Evolutionary conservation across 1,139 yeast species (phyloP), one percentile per base, ranked within the genome.

Genomic region (Hansenula sp.): DNA sequence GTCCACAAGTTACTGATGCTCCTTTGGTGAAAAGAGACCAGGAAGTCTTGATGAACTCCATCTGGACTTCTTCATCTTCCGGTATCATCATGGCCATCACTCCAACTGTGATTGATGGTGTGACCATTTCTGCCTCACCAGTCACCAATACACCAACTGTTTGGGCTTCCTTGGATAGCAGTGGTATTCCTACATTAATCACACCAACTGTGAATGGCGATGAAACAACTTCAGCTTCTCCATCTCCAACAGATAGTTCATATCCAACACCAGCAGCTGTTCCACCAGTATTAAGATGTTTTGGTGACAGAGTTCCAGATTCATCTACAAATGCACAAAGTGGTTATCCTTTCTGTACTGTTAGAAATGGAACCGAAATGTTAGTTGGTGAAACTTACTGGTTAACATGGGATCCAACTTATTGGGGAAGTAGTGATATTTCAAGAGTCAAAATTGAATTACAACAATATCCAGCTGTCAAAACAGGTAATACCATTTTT

Each of bases 351-450:
- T 67, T 67, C 56, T 67, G 72, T 46, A 51, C 67, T 19, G 57
- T 60, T 16, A 43, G 44, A n/a, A 64, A 65, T 47, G 69, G 67
- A 32, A 62, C 71, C n/a, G 70, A 66, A 46, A 48, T 65, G 44
- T 55, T 67, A 14, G 63, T 63, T 32, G 72, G 70, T 34, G 68
- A 67, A 51, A 66, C 68, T 9, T 67, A 67, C 48, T 67, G 70
- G 69, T 51, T 66, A 43, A 67, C 72, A 13, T 67, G 72, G 71
- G 70, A 66, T 42, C 69, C 72, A 40, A 43, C 61, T 4, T 66
- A 62, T 51, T 66, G 66, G 61, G 71, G 69, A 26, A 50, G 56
- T 28, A 50, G 52, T 31, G 60, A 60, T 39, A 57, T 67, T 32
- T 53, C 58, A 7, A 47, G 61, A 36, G 69, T 68, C 33, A 53